Conservation (phyloP, 2,329 filamentous ascomycete species). For the Fusarium concolor region DNA sequence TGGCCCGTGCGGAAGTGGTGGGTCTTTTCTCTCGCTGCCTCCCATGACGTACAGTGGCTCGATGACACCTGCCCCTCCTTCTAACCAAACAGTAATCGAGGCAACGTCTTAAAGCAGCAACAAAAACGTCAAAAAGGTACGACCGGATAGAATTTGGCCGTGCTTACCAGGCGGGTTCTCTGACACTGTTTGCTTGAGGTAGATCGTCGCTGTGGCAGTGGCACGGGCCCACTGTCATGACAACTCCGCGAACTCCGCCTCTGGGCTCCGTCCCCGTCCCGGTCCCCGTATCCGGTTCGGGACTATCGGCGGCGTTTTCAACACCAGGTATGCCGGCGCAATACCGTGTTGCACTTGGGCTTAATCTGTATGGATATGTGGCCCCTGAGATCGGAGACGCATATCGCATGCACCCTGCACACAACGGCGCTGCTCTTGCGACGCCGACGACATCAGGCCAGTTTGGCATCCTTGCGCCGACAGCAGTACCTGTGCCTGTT, state of each 20-base stretch:
- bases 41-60: slow-evolving; percentile 6
- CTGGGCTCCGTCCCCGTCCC: slow-evolving; percentile 12
- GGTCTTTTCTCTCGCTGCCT: neutral
- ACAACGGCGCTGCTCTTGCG: slow-evolving; percentile 5
- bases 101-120: slow-evolving; percentile 42
- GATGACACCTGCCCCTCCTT: slow-evolving; percentile 22
- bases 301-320: slow-evolving; percentile 22
- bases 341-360: slow-evolving; percentile 28
- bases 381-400: slow-evolving; percentile 28
- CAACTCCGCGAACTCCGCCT: slow-evolving; percentile 29
- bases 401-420: slow-evolving; percentile 27
- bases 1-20: slow-evolving; percentile 18
- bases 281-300: slow-evolving; percentile 17
- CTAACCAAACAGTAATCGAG: neutral
- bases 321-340: slow-evolving; percentile 20
- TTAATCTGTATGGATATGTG: slow-evolving; percentile 34
- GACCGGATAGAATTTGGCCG: neutral
- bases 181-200: neutral
- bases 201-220: too few relatives aligned
- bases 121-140: slow-evolving; percentile 13
- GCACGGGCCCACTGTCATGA: slow-evolving; percentile 21
- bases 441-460: slow-evolving; percentile 47
- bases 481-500: slow-evolving; percentile 35
- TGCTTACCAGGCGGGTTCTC: neutral
- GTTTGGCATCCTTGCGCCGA: slow-evolving; percentile 60